These are phyloP conservation scores for Trichophyton benhamiae DNA, from an alignment of 2,329 filamentous ascomycete genomes.

Conservation along the genomic window DNA sequence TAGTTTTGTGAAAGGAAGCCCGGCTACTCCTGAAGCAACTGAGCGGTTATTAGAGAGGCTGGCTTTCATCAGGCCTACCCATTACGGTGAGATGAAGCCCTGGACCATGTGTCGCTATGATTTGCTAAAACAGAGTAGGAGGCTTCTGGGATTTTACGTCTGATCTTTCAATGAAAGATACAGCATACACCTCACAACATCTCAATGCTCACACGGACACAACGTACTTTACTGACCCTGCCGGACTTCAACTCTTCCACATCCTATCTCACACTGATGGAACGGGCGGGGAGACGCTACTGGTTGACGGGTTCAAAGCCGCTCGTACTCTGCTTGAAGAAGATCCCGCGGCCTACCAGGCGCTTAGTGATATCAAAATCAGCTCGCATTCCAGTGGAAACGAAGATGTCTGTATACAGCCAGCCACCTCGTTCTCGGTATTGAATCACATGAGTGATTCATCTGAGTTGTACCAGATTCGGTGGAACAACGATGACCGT, in stretches of 20 bases:
- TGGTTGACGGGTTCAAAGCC: constrained; percentile 76
- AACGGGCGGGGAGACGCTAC: constrained; percentile 60
- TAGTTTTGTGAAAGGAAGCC: constrained; percentile 61
- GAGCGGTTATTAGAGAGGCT: constrained; percentile 66
- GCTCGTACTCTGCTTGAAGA: constrained; percentile 48
- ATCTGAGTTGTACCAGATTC: constrained; percentile 50
- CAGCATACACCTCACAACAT: constrained; percentile 76
- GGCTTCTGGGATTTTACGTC: constrained; percentile 80
- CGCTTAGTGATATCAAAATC: constrained; percentile 47
- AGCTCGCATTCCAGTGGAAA: constrained; percentile 82
- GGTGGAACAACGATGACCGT: constrained; percentile 91
- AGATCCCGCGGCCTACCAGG: constrained; percentile 44
- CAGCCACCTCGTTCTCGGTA: constrained; percentile 58
- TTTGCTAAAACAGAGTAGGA: constrained; percentile 26
- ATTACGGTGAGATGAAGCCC: constrained; percentile 54
- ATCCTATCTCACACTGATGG: constrained; percentile 61
- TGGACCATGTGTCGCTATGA: not conserved
- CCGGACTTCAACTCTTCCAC: constrained; percentile 86
- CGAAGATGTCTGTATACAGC: constrained; percentile 65
- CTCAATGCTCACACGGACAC: constrained; percentile 84
- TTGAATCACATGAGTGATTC: constrained; percentile 40
- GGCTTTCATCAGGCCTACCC: constrained; percentile 75
- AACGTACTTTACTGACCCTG: constrained; percentile 89
- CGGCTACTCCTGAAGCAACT: constrained; percentile 57
- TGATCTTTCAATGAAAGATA: constrained; percentile 76